Evolutionary conservation across 768 basidiomycete species (phyloP).

Genomic region (Xanthoconium stramineum): DNA sequence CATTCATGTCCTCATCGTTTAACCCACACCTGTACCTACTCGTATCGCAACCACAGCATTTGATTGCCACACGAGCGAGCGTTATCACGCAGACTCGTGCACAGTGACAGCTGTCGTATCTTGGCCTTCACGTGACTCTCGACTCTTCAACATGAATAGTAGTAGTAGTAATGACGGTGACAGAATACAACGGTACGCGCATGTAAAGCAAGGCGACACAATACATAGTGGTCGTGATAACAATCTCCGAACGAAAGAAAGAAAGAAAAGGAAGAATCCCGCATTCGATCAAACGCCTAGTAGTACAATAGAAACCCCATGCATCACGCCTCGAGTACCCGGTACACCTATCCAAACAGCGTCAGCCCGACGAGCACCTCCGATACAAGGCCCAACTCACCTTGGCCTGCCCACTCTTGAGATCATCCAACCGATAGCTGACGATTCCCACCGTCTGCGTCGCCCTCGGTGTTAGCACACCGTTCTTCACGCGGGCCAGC

Average conservation of each 20-base stretch:
- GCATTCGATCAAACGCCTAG: not conserved
- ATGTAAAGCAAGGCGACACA: not conserved
- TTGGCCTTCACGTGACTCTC: too few species aligned
- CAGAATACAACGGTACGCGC: too few species aligned
- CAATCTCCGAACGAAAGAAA: not conserved
- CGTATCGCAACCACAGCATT: too few species aligned
- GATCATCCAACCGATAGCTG: slow-evolving; percentile 86
- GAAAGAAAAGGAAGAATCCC: not conserved
- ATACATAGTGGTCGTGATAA: not conserved
- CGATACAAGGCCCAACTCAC: slow-evolving; percentile 33
- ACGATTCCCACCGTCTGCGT: slow-evolving; percentile 63
- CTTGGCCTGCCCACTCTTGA: slow-evolving; percentile 82
- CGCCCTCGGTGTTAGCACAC: slow-evolving; percentile 35
- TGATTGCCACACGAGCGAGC: too few species aligned
- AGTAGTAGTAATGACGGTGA: too few species aligned
- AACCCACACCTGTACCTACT: too few species aligned
- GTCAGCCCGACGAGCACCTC: slow-evolving; percentile 10
- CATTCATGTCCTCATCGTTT: too few species aligned
- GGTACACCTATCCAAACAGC: slow-evolving; percentile 32
- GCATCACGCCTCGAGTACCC: slow-evolving; percentile 39
- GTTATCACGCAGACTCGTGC: too few species aligned
- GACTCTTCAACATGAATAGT: too few species aligned
- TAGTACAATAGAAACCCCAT: slow-evolving; percentile 18
- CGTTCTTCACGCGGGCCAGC: slow-evolving; percentile 30
- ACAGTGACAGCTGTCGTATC: too few species aligned